phyloP scores from a whole-genome alignment of 176 grass and related monocot genomes.

The Aegilops longissima region DNA sequence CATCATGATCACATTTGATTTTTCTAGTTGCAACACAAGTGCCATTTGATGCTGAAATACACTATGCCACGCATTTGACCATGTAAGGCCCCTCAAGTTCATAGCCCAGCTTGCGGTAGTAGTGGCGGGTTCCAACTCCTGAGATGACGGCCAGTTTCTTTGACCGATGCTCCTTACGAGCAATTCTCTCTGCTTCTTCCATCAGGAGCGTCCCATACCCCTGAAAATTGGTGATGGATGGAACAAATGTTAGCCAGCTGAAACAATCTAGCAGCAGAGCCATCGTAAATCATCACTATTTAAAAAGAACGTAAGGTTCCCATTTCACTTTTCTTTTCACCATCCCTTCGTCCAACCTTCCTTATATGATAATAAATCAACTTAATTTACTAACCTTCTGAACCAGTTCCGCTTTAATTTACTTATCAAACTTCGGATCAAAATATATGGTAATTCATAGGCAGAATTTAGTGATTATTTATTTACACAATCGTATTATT shows the following conservation, averaged over 20 bases:
- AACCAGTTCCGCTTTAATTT: no score
- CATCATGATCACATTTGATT: background rate
- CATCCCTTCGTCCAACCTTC: no score
- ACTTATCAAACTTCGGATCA: no score
- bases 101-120: conserved; percentile 91
- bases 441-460: no score
- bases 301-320: no score
- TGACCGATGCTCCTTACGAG: conserved; percentile 73
- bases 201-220: conserved; percentile 93
- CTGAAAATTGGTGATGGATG: conserved; percentile 18
- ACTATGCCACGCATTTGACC: conserved; percentile 65
- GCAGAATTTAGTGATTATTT: no score
- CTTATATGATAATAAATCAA: no score
- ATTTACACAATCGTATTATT: no score
- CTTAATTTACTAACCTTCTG: no score
- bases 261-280: background rate
- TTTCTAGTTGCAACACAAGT: background rate
- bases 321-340: no score
- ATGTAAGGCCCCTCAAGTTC: conserved; percentile 96
- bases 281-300: no score
- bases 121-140: conserved; percentile 91
- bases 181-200: conserved; percentile 97
- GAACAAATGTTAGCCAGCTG: conserved; percentile 21
- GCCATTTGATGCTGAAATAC: background rate
- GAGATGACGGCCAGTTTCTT: conserved; percentile 91